These are phyloP conservation scores for Naematelia aurantialba DNA, from an alignment of 768 basidiomycete species.

Conservation along the genomic window DNA sequence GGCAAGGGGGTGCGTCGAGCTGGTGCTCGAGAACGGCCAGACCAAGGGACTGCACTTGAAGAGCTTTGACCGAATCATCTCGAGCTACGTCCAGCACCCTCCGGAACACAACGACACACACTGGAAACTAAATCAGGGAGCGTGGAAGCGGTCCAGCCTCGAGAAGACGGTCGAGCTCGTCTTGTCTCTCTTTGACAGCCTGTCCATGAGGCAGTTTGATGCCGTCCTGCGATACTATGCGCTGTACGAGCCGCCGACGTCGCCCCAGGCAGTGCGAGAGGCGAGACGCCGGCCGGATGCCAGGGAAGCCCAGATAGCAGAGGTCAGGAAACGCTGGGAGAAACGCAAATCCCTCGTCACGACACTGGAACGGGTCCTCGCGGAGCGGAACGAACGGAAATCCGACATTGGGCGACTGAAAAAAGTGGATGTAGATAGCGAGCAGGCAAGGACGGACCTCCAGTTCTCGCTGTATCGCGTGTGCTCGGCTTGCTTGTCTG, in stretches of 20 bases:
- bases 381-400: not conserved
- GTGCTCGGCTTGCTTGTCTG: not conserved
- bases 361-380: not conserved
- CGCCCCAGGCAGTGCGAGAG: not conserved
- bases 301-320: not conserved
- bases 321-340: not conserved
- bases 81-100: not conserved
- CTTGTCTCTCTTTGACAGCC: not conserved
- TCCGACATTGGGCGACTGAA: not conserved
- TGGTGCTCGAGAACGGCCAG: not conserved
- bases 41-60: not conserved
- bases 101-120: not conserved
- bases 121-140: not conserved
- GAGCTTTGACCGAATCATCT: not conserved
- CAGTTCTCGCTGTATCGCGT: not conserved
- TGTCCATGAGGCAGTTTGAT: not conserved
- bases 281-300: not conserved
- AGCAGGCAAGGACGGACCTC: not conserved
- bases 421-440: not conserved
- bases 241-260: not conserved
- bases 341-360: not conserved
- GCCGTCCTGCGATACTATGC: not conserved
- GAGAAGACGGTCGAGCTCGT: not conserved
- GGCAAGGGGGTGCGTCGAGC: not conserved
- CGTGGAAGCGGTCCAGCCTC: not conserved